Evolutionary conservation across 2,329 filamentous ascomycete species (phyloP).

Genomic region (Metarhizium sp.): DNA sequence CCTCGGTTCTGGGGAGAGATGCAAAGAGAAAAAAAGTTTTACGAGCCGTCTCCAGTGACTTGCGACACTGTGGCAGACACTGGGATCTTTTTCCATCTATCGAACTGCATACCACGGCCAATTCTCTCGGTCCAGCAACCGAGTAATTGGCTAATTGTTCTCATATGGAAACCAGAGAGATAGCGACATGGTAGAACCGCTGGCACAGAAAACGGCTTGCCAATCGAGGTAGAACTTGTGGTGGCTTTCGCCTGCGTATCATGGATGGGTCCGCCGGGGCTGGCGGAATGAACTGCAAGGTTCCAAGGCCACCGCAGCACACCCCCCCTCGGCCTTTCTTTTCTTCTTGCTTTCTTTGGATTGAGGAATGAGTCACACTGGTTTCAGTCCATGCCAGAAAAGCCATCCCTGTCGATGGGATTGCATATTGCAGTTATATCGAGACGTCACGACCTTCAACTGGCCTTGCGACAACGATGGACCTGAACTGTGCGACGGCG

Average conservation of each 20-base stretch:
- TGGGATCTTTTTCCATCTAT: not conserved
- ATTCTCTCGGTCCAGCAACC: not conserved
- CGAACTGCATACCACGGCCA: not conserved
- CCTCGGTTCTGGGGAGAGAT: not conserved
- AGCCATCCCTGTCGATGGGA: constrained; percentile 8
- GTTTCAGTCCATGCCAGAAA: constrained; percentile 10
- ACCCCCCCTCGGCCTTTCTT: too few relatives aligned
- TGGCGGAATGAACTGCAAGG: constrained; percentile 7
- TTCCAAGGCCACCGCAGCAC: too few relatives aligned
- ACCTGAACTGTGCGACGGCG: not conserved
- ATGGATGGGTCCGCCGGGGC: constrained; percentile 5
- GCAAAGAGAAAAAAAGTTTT: not conserved
- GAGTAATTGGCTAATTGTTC: not conserved
- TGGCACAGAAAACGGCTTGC: not conserved
- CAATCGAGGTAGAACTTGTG: not conserved
- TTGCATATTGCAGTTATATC: not conserved
- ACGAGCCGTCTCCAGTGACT: not conserved
- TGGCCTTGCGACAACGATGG: not conserved
- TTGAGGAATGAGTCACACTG: constrained; percentile 13
- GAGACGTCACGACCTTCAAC: not conserved
- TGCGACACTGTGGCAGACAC: not conserved
- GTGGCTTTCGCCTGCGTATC: not conserved
- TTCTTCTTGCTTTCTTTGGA: constrained; percentile 1
- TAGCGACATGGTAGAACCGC: too few relatives aligned
- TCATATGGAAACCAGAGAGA: not conserved